Evolutionary conservation across 2,329 filamentous ascomycete genomes (phyloP).

Genomic region (Apiospora koreana): DNA sequence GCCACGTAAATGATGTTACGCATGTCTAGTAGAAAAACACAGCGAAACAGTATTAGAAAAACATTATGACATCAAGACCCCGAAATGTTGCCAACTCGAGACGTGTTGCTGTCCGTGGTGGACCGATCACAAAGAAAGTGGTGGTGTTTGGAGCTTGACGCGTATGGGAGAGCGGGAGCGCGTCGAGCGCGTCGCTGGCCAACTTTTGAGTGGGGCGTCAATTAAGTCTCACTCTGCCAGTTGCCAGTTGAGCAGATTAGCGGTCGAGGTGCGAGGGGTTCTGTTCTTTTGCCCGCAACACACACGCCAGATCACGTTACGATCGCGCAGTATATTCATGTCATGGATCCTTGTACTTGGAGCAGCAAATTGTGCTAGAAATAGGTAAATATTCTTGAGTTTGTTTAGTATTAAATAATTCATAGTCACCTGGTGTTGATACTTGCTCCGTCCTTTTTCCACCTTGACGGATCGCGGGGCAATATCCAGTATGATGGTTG

Average conservation of each 20-base stretch:
- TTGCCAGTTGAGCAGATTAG: not conserved
- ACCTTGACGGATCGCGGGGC: no score
- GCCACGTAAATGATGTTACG: not conserved
- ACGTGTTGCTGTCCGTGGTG: not conserved
- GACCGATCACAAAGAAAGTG: not conserved
- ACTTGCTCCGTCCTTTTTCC: no score
- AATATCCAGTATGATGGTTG: no score
- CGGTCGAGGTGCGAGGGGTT: not conserved
- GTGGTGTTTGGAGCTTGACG: not conserved
- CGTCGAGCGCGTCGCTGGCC: not conserved
- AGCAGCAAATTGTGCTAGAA: no score
- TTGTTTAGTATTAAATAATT: no score
- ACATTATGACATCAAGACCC: not conserved
- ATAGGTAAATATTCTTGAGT: no score
- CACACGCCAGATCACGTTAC: not conserved
- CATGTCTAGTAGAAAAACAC: not conserved
- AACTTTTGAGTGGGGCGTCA: not conserved
- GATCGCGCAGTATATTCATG: no score
- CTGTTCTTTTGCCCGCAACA: not conserved
- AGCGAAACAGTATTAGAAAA: not conserved
- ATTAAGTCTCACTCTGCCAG: not conserved
- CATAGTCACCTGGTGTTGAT: no score
- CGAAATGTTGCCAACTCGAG: not conserved
- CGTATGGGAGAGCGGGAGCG: not conserved
- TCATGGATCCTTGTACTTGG: no score